A percentile compares a stretch with the other conserved stretches of the same genome.
phyloP scores from a whole-genome alignment of 2,329 filamentous ascomycete species.

The Pleurostoma richardsiae region DNA sequence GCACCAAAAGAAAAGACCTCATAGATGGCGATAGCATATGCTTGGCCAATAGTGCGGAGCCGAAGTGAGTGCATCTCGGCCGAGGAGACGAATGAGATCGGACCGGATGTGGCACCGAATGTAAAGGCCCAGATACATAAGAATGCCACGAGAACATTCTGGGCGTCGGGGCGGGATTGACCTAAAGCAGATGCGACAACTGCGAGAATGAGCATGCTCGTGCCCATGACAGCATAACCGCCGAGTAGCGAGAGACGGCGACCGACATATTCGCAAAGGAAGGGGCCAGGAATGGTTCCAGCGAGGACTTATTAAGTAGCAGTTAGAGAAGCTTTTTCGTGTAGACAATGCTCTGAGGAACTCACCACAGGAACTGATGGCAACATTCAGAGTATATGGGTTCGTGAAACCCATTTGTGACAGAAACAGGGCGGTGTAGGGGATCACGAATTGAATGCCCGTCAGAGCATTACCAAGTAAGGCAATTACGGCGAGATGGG shows the following conservation, averaged over 20 bases:
- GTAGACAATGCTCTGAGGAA: background rate
- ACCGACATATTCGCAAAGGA: background rate
- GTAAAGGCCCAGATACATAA: slow-evolving; percentile 19
- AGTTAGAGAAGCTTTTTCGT: background rate
- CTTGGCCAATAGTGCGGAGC: background rate
- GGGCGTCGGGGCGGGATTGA: slow-evolving; percentile 4
- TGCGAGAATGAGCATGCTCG: background rate
- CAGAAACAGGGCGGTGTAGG: background rate
- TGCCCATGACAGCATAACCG: background rate
- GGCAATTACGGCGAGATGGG: slow-evolving; percentile 14
- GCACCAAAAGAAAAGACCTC: background rate
- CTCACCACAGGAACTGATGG: background rate
- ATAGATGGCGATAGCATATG: background rate
- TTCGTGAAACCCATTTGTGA: background rate
- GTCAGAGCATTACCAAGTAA: slow-evolving; percentile 18
- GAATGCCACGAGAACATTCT: slow-evolving; percentile 16
- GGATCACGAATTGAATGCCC: slow-evolving; percentile 15
- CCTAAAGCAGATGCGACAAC: background rate
- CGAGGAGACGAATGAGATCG: slow-evolving; percentile 14
- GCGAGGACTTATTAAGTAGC: background rate
- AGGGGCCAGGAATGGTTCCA: background rate
- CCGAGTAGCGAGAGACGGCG: background rate
- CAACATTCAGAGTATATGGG: background rate
- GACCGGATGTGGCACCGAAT: slow-evolving; percentile 17
- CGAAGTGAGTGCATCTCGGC: slow-evolving; percentile 16